Conservation (phyloP, 306 rosid genomes). For the Fragaria iinumae region DNA sequence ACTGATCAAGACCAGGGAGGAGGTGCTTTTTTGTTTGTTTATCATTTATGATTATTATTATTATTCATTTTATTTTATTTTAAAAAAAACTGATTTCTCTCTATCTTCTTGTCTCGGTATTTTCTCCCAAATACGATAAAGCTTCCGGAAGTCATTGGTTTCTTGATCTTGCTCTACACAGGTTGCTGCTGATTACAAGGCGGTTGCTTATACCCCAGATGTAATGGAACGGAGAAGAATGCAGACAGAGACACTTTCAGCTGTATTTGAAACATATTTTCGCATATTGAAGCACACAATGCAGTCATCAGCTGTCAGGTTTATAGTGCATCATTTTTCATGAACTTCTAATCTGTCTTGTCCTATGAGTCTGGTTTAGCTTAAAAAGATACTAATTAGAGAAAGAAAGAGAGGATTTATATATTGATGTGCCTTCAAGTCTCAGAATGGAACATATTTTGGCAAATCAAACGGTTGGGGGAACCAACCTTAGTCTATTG, state of each 20-base stretch:
- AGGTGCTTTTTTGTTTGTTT: conserved; percentile 45
- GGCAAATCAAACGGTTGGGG: neutral
- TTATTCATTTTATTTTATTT: no score
- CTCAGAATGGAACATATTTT: neutral
- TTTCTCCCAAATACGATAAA: conserved; percentile 7
- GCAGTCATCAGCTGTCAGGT: conserved; percentile 59
- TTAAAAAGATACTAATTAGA: neutral
- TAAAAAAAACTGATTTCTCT: conserved; percentile 14
- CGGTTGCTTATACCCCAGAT: conserved; percentile 77
- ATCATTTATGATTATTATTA: no score
- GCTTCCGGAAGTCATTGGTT: neutral
- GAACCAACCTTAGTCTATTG: neutral
- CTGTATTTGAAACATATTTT: conserved; percentile 88
- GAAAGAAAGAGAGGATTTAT: neutral
- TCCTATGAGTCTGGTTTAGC: neutral
- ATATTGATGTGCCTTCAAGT: neutral
- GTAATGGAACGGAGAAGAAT: conserved; percentile 59
- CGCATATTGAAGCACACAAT: conserved; percentile 80
- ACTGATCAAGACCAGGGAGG: conserved; percentile 67
- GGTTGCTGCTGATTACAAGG: conserved; percentile 96
- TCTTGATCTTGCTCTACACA: conserved; percentile 27
- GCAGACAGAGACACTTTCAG: conserved; percentile 89
- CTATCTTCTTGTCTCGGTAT: conserved; percentile 21
- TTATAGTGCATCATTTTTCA: neutral
- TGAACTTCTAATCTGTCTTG: neutral